phyloP scores from a whole-genome alignment of 306 rosid species.

The Coriaria nepalensis region DNA sequence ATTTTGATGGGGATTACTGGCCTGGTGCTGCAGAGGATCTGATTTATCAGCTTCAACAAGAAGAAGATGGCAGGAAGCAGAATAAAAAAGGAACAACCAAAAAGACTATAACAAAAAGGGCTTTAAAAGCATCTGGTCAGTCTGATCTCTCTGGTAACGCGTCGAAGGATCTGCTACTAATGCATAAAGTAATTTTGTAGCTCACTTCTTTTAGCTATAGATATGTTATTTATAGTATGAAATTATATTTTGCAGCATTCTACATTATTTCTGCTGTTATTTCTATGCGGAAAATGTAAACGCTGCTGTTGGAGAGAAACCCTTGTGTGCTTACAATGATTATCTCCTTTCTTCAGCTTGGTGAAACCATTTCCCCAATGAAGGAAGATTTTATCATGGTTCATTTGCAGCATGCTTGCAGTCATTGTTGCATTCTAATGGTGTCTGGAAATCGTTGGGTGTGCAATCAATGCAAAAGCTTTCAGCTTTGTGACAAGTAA shows the following conservation, averaged over 20 bases:
- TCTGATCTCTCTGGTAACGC: conserved; percentile 92
- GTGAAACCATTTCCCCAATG: conserved; percentile 93
- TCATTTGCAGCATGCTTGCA: conserved; percentile 83
- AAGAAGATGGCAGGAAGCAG: conserved; percentile 90
- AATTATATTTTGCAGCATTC: neutral
- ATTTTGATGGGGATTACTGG: conserved; percentile 99
- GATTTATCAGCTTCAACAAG: conserved; percentile 88
- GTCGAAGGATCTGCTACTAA: conserved; percentile 83
- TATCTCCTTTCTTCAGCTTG: conserved; percentile 52
- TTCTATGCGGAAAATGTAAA: neutral
- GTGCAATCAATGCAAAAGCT: conserved; percentile 85
- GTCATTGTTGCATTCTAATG: conserved; percentile 73
- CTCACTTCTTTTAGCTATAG: conserved; percentile 8
- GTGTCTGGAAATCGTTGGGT: conserved; percentile 80
- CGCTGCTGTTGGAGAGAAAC: neutral
- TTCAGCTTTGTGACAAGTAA: conserved; percentile 91
- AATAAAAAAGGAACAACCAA: conserved; percentile 83
- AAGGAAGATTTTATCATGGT: conserved; percentile 99
- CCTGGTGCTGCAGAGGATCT: conserved; percentile 99
- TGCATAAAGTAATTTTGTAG: conserved; percentile 75
- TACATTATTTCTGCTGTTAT: conserved; percentile 3
- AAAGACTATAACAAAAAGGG: conserved; percentile 83
- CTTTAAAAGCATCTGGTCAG: conserved; percentile 89
- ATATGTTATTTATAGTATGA: neutral
- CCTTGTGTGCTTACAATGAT: conserved; percentile 12